Percentiles rank a stretch among this genome's conserved stretches.
Evolutionary conservation across 805 yeast species (phyloP).

Genomic region (Yarrowia yakushimensis): DNA sequence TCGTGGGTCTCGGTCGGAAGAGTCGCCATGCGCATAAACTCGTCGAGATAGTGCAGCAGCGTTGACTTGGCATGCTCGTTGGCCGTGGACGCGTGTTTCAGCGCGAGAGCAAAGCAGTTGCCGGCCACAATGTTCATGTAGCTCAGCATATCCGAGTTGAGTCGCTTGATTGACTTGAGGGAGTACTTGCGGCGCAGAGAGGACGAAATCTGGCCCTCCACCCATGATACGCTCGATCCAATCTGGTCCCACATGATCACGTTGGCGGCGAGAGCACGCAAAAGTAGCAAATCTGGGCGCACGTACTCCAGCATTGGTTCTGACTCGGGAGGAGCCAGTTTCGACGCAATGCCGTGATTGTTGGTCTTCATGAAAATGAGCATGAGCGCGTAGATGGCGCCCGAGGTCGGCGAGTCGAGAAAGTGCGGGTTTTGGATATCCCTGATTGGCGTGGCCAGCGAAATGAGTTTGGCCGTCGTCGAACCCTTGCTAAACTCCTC

Average conservation of each 20-base stretch:
- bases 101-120: slow-evolving; percentile 64
- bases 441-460: slow-evolving; percentile 50
- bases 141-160: slow-evolving; percentile 61
- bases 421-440: slow-evolving; percentile 60
- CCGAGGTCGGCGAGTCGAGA: slow-evolving; percentile 59
- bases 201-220: slow-evolving; percentile 53
- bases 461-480: slow-evolving; percentile 55
- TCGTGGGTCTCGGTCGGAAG: slow-evolving; percentile 52
- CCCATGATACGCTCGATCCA: slow-evolving; percentile 52
- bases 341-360: slow-evolving; percentile 55
- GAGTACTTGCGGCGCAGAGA: slow-evolving; percentile 40
- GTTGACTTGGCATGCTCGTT: slow-evolving; percentile 52
- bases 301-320: slow-evolving; percentile 60
- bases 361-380: slow-evolving; percentile 70
- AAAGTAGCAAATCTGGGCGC: slow-evolving; percentile 71
- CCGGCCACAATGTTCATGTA: slow-evolving; percentile 71
- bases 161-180: slow-evolving; percentile 33
- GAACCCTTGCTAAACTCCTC: slow-evolving; percentile 51
- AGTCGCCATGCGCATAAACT: slow-evolving; percentile 45
- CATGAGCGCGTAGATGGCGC: slow-evolving; percentile 72
- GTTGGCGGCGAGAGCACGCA: slow-evolving; percentile 60
- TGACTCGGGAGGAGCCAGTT: slow-evolving; percentile 57
- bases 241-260: slow-evolving; percentile 71
- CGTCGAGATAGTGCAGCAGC: slow-evolving; percentile 53
- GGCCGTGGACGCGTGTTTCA: slow-evolving; percentile 71